These are phyloP conservation scores for Exutisphaerella laricina DNA, from an alignment of 2,329 filamentous ascomycete genomes.

Conservation along the genomic window DNA sequence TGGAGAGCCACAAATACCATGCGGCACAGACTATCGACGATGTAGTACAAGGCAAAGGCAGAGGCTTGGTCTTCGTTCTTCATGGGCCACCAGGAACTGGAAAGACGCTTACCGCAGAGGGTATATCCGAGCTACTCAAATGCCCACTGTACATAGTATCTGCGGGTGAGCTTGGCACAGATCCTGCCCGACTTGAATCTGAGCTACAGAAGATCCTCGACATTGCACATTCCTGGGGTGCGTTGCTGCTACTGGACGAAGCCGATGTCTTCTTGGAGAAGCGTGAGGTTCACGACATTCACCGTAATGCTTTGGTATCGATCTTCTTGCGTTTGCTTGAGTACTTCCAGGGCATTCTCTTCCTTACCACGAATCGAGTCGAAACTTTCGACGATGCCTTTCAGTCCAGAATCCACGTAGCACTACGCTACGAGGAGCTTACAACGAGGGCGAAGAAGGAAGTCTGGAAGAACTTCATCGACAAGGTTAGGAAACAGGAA, in stretches of 20 bases:
- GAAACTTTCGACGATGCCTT: conserved; percentile 88
- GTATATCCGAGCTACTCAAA: conserved; percentile 75
- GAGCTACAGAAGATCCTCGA: conserved; percentile 81
- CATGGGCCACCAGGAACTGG: conserved; percentile 83
- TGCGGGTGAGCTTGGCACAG: conserved; percentile 75
- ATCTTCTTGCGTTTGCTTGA: conserved; percentile 83
- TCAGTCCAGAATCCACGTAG: conserved; percentile 80
- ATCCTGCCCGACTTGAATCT: conserved; percentile 65
- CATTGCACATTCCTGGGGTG: conserved; percentile 80
- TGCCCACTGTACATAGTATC: conserved; percentile 79
- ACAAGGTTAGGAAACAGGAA: conserved; percentile 62
- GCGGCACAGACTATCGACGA: conserved; percentile 75
- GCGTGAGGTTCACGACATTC: conserved; percentile 74
- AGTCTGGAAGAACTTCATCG: conserved; percentile 81
- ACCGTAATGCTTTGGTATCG: conserved; percentile 77
- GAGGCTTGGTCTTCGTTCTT: conserved; percentile 74
- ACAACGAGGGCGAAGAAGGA: conserved; percentile 65
- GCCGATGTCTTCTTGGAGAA: conserved; percentile 81
- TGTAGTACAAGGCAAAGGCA: conserved; percentile 68
- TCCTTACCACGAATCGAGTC: conserved; percentile 83
- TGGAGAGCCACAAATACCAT: conserved; percentile 78
- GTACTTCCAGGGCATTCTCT: conserved; percentile 87
- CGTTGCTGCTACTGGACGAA: conserved; percentile 78
- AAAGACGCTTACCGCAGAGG: conserved; percentile 82
- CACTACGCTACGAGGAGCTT: conserved; percentile 72